These are phyloP conservation scores for Mycena citricolor DNA, from an alignment of 1,284 basidiomycete genomes.

Conservation along the genomic window DNA sequence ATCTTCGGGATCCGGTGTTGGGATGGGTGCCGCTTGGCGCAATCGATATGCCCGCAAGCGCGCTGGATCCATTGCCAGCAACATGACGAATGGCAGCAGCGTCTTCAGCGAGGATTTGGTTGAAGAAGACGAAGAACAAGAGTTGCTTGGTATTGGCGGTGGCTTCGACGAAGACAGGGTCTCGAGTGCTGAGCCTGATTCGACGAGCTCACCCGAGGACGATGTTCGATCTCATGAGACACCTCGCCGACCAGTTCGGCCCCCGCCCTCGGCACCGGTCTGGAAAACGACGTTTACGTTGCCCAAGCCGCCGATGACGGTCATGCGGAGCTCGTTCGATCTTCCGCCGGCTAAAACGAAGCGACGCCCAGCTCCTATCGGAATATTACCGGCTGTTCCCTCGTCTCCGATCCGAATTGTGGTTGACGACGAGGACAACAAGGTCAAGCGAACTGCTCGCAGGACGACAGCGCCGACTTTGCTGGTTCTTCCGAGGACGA, in stretches of 20 bases:
- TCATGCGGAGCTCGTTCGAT: constrained; percentile 53
- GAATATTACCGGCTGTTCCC: constrained; percentile 65
- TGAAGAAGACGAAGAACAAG: constrained; percentile 76
- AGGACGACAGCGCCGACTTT: constrained; percentile 24
- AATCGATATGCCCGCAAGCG: constrained; percentile 66
- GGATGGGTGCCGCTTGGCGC: constrained; percentile 67
- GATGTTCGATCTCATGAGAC: constrained; percentile 35
- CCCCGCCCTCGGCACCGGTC: constrained; percentile 54
- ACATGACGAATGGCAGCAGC: constrained; percentile 65
- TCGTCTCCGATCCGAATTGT: constrained; percentile 60
- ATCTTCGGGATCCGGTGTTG: constrained; percentile 55
- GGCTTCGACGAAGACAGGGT: constrained; percentile 55
- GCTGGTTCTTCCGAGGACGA: constrained; percentile 41
- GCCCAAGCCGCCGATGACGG: constrained; percentile 42
- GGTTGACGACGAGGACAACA: constrained; percentile 30
- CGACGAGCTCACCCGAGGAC: constrained; percentile 48
- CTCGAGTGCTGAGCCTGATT: constrained; percentile 37
- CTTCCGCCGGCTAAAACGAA: constrained; percentile 45
- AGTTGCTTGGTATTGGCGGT: constrained; percentile 65
- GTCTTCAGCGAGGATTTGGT: constrained; percentile 76
- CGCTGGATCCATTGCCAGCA: constrained; percentile 70
- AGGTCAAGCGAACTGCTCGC: too few relatives aligned
- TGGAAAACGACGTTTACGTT: constrained; percentile 52
- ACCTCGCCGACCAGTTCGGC: constrained; percentile 32
- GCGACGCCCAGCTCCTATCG: constrained; percentile 59